Conservation (phyloP, 345 rosid genomes). For the Triadica sebifera region DNA sequence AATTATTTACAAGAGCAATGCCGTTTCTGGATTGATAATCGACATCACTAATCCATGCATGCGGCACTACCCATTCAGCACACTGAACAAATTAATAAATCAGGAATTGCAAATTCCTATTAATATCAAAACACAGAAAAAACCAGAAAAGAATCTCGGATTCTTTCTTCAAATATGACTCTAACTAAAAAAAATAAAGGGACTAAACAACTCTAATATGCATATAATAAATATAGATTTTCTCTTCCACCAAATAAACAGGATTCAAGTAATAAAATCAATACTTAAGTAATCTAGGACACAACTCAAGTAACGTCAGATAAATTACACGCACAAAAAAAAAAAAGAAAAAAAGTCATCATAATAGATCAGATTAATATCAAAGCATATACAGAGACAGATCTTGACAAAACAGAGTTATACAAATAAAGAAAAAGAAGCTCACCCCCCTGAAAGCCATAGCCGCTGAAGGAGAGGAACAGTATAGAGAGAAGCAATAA, state of each 20-base stretch:
- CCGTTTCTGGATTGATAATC: not conserved
- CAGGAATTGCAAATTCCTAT: not conserved
- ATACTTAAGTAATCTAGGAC: not conserved
- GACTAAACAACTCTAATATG: not conserved
- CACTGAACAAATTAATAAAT: too few species aligned
- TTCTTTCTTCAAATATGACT: too few species aligned
- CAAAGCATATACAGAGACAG: not conserved
- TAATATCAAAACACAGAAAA: not conserved
- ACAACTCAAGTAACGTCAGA: not conserved
- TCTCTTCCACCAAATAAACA: not conserved
- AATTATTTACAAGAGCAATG: not conserved
- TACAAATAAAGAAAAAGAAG: not conserved
- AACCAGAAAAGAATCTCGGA: not conserved
- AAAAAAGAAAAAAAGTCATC: not conserved
- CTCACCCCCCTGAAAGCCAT: conserved; percentile 55
- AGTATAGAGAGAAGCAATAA: not conserved
- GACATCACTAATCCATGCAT: not conserved
- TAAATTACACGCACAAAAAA: not conserved
- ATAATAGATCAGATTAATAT: not conserved
- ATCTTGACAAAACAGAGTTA: not conserved
- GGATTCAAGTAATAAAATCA: too few species aligned
- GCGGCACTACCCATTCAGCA: not conserved
- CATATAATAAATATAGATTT: not conserved
- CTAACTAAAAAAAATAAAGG: too few species aligned
- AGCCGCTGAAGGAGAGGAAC: conserved; percentile 11